A percentile compares a stretch with the other conserved stretches of the same genome.
These are phyloP conservation scores for Rhizopogon salebrosus DNA, from an alignment of 768 basidiomycete species.

Conservation along the genomic window DNA sequence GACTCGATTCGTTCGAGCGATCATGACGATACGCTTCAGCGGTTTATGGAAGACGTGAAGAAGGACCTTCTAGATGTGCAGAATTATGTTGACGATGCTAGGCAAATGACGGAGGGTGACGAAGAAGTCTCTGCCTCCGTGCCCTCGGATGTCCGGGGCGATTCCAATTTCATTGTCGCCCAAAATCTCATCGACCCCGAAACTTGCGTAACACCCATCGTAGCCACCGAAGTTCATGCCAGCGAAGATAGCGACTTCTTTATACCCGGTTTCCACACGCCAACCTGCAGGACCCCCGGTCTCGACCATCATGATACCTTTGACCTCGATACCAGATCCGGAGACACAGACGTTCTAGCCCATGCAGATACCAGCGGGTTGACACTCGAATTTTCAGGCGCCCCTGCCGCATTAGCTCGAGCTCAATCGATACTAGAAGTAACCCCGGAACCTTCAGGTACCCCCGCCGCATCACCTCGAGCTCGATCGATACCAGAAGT, in stretches of 20 bases:
- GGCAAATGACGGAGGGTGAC: conserved; percentile 15
- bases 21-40: neutral
- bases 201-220: neutral
- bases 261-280: neutral
- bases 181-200: neutral
- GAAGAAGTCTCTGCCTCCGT: neutral
- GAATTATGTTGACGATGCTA: conserved; percentile 8
- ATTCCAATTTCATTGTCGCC: neutral
- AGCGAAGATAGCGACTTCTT: neutral
- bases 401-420: conserved; percentile 1
- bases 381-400: neutral
- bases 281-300: neutral
- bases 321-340: neutral
- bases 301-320: neutral
- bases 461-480: conserved; percentile 1
- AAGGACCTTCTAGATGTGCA: conserved; percentile 4
- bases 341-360: neutral
- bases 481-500: neutral
- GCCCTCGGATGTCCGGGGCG: neutral
- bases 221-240: neutral
- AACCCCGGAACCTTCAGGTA: neutral
- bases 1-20: conserved; percentile 6
- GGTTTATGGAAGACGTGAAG: conserved; percentile 5
- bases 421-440: neutral
- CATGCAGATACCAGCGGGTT: neutral